Evolutionary conservation across 345 rosid species (phyloP), one percentile per base, ranked within the genome.

Genomic region (Nasturtium officinale): DNA sequence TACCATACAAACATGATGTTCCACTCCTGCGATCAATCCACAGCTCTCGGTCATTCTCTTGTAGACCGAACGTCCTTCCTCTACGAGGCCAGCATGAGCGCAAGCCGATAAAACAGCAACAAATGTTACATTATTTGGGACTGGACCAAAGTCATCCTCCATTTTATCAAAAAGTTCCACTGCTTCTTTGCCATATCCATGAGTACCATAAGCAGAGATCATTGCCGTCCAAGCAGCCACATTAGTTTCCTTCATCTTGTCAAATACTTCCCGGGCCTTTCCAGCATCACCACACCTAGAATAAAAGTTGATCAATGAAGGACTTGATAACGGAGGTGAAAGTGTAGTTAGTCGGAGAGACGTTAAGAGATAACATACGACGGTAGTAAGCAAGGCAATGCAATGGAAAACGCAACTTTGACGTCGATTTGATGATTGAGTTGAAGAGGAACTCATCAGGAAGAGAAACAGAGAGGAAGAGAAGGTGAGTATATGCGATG

Each of bases 211-310:
- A 53, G 89, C 93, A 17, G 97, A 87, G 77, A 93, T 85, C 94
- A 90, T 89, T 8, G 92, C 88, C 4, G 97, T 93, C 96, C 96
- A 93, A 71, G 96, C 82, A 73, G 89, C 77, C 10, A 90, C 92
- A 75, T 90, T 93, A 48, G 71, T 83, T 75, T 89, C 90, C 3
- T 60, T 79, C 87, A 90, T 81, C 7, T 50, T 66, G 78, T 87
- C 87, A 71, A 93, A 93, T 47, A 87, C 88, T 65, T 85, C 86
- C 23, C 86, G 67, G 0, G 97, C 83, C 57, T 78, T 89, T 23
- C 37, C 71, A 60, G 86, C 88, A 64, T 81, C 69, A 18, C 98
- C 98, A 12, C 98, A 93, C 71, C 89, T 84, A 7, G 85, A 77
- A 77, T 90, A 93, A 89, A 93, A 84, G 77, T 93, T 93, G 61